Evolutionary conservation across 1,284 basidiomycete species (phyloP), one percentile per base, ranked within the genome.

Genomic region (Mycosarcoma maydis): DNA sequence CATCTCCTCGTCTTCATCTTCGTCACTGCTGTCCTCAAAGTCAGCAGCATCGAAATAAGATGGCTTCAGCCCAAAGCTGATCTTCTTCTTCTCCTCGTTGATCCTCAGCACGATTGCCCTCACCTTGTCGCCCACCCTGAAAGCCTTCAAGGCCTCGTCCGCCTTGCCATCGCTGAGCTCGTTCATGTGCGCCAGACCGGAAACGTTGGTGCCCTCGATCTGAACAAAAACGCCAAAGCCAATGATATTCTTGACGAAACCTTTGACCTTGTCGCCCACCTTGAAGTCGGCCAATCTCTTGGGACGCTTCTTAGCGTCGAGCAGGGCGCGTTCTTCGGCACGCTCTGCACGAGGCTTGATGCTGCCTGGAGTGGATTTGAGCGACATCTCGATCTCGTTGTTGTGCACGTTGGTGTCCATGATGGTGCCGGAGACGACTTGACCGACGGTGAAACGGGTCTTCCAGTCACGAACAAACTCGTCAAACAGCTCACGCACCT

Each of bases 391-490:
- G 22, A 96, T 86, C 77, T 92, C 89, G 72, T 89, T 90, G 47
- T 85, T 87, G 47, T 87, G 85, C 19, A 76, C 49, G 78, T 94
- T 87, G 61, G 92, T 84, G 55, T 91, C 54, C 24, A 92, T 83
- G 75, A 98, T 88, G 54, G 90, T 89, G 49, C 94, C 94, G 57
- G 88, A 88, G 17, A 98, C 92, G 4, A 97, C 83, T 77, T 97
- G 92, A 72, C 92, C 90, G 38, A 87, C 84, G 56, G 87, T 84
- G 82, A 98, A 98, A 5, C 86, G 87, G 30, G 86, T 84, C 83
- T 94, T 90, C 94, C 95, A 98, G 49, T 98, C 94, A 83, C 97
- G 95, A 89, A 81, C 94, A 90, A 81, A 95, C 92, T 27, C 71
- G 59, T 81, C 80, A 29, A 79, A 78, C 13, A 96, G 86, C 83